Conservation (phyloP, 2,329 filamentous ascomycete species). For the Cadophora sp. region DNA sequence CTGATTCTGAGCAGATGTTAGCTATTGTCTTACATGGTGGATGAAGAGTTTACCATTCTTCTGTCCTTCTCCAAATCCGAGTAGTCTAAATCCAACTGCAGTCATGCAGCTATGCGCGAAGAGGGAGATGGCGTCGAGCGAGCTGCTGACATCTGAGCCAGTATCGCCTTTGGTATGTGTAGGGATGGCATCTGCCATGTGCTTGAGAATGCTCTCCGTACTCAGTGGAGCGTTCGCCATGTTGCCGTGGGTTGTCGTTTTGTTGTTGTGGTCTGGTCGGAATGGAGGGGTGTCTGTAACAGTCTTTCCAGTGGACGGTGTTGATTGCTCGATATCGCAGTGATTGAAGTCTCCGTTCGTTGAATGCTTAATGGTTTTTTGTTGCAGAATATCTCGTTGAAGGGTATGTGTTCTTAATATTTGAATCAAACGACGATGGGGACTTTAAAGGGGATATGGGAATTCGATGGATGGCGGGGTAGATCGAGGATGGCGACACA, state of each 20-base stretch:
- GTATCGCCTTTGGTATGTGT: slow-evolving; percentile 59
- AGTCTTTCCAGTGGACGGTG: not conserved
- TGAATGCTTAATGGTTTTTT: not conserved
- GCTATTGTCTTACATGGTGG: slow-evolving; percentile 2
- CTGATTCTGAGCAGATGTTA: slow-evolving; percentile 53
- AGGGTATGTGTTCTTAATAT: not conserved
- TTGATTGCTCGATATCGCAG: not conserved
- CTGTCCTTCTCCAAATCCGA: slow-evolving; percentile 86
- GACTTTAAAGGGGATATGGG: not conserved
- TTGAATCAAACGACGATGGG: not conserved
- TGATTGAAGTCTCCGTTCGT: no score
- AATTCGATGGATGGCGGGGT: slow-evolving; percentile 22
- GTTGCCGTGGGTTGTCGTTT: slow-evolving; percentile 12
- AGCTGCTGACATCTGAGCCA: slow-evolving; percentile 69
- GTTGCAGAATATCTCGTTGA: not conserved
- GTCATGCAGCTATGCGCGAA: slow-evolving; percentile 85
- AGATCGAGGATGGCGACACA: slow-evolving; percentile 25
- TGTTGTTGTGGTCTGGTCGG: not conserved
- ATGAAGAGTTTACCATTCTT: slow-evolving; percentile 61
- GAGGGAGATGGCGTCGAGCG: slow-evolving; percentile 84
- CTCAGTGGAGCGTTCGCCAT: slow-evolving; percentile 50
- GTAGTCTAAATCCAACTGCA: slow-evolving; percentile 78
- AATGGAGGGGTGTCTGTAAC: not conserved
- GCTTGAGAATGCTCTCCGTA: slow-evolving; percentile 55
- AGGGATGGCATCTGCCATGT: slow-evolving; percentile 66